Evolutionary conservation across 2,329 filamentous ascomycete species (phyloP), one percentile per base, ranked within the genome.

Genomic region (Pseudocercospora pini-densiflorae): DNA sequence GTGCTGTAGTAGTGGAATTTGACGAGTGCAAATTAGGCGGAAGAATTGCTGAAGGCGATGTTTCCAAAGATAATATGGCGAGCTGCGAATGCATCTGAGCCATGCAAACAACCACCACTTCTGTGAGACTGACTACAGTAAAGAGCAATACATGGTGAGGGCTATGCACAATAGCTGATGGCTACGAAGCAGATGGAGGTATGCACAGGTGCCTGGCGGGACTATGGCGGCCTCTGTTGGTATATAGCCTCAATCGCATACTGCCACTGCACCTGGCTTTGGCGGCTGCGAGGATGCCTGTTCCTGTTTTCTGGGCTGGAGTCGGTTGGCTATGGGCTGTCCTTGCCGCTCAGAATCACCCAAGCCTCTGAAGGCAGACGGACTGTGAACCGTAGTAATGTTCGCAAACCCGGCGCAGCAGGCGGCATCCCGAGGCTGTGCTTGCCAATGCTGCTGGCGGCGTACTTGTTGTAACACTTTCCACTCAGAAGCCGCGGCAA

Each of bases 11-110:
- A 19, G 61, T 59, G 10, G 64, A 31, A 29, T 49, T 33, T 43
- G 68, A 68, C 59, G 61, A 40, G 31, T 27, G 14, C 21, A 21
- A 9, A 51, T 36, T 59, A 60, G 14, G 58, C 54, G 24, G 68
- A 59, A 54, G 61, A 23, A 31, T 49, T 47, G 6, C 9, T 33
- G 36, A 61, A 19, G 43, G 59, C 55, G 23, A 40, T 58, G 55
- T 19, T 49, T 60, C 43, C 43, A 61, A 51, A 61, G 36, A 61
- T 49, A 51, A 51, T 12, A 51, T 61, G 43, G 55, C n/a, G 19
- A 33, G n/a, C 23, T 58, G 55, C 55, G 55, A 58, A 1, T 58
- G 31, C 55, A 58, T 58, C 55, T 40, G 55, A 58, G 55, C 55
- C 55, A 43, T 43, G 55, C 55, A 12, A 19, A 58, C 55, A 40